Evolutionary conservation across 179 eudicot genomes (phyloP).

Genomic region (Spergularia azorica): DNA sequence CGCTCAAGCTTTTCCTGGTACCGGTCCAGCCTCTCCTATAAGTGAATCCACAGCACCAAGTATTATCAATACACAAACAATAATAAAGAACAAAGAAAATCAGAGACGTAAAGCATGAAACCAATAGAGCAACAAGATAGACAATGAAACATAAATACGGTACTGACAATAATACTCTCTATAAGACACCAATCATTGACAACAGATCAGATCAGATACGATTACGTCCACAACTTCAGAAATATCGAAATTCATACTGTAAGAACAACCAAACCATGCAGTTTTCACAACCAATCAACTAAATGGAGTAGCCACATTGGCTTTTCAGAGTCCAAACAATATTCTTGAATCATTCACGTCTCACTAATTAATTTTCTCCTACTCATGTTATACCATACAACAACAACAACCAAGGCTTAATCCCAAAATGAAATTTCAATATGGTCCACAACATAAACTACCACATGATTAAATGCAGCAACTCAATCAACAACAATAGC

Average conservation of each 20-base stretch:
- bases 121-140: neutral
- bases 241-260: too few species aligned
- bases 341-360: neutral
- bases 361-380: neutral
- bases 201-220: too few species aligned
- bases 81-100: neutral
- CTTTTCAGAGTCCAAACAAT: neutral
- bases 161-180: neutral
- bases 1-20: constrained; percentile 75
- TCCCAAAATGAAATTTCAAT: too few species aligned
- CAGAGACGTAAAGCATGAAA: neutral
- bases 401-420: too few species aligned
- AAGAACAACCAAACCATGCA: neutral
- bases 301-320: neutral
- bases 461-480: too few species aligned
- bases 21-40: constrained; percentile 77
- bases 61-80: neutral
- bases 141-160: neutral
- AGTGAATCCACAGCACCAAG: constrained; percentile 16
- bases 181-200: neutral
- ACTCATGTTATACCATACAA: too few species aligned
- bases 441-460: too few species aligned
- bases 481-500: too few species aligned
- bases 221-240: too few species aligned
- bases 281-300: neutral